Conservation (phyloP, 1,284 basidiomycete genomes). For the Moesziomyces sp. region DNA sequence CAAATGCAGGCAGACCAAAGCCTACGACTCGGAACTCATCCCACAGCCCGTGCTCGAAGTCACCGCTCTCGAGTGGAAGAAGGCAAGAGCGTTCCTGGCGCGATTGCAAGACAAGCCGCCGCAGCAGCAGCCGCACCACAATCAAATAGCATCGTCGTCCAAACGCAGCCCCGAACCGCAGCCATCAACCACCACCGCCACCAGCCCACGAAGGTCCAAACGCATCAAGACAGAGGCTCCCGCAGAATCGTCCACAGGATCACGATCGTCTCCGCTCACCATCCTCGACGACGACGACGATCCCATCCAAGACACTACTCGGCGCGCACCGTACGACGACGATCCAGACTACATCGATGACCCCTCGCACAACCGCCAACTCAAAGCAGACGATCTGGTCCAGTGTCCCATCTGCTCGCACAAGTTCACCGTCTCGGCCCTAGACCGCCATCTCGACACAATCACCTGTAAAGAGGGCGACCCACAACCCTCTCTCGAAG, state of each 20-base stretch:
- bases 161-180: neutral
- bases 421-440: slow-evolving; percentile 49
- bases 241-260: slow-evolving; percentile 15
- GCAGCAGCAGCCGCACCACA: neutral
- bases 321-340: neutral
- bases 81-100: slow-evolving; percentile 26
- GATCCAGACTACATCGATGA: slow-evolving; percentile 1
- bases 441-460: slow-evolving; percentile 60
- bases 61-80: slow-evolving; percentile 57
- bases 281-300: slow-evolving; percentile 33
- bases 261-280: slow-evolving; percentile 35
- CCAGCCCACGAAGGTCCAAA: slow-evolving; percentile 42
- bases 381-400: slow-evolving; percentile 42
- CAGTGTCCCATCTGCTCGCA: slow-evolving; percentile 60
- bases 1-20: slow-evolving; percentile 64
- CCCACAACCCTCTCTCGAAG: slow-evolving; percentile 33
- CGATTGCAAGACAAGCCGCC: slow-evolving; percentile 20
- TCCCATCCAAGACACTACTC: slow-evolving; percentile 1
- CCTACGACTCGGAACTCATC: slow-evolving; percentile 60
- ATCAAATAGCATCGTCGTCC: slow-evolving; percentile 1
- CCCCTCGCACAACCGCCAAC: slow-evolving; percentile 4
- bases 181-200: neutral
- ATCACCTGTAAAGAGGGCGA: slow-evolving; percentile 45
- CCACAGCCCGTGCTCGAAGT: slow-evolving; percentile 57
- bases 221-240: slow-evolving; percentile 22